Conservation (phyloP, 176 grass and related monocot species). For the Leersia perrieri region DNA sequence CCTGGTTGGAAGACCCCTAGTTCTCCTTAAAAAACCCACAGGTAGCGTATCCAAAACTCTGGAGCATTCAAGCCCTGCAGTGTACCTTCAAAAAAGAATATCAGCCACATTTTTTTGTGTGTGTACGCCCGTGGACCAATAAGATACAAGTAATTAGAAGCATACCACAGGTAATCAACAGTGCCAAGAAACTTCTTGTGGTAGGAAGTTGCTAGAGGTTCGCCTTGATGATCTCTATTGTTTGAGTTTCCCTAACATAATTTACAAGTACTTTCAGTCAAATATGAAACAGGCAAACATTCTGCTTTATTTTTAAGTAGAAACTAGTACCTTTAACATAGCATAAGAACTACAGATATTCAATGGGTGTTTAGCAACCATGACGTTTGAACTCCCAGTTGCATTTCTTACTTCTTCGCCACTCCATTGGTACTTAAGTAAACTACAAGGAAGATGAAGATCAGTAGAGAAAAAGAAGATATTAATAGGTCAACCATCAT, state of each 20-base stretch:
- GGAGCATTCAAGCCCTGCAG: conserved; percentile 67
- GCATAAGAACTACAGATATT: conserved; percentile 74
- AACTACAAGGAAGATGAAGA: conserved; percentile 29
- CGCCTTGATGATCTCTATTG: conserved; percentile 67
- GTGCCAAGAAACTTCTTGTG: conserved; percentile 90
- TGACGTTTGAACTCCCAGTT: conserved; percentile 51
- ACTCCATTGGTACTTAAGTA: conserved; percentile 51
- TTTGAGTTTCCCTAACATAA: conserved; percentile 64
- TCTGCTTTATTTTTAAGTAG: neutral
- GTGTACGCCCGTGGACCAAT: neutral
- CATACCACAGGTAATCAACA: conserved; percentile 92
- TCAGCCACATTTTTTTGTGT: neutral
- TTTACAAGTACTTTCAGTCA: conserved; percentile 4
- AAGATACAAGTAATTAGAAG: conserved; percentile 7
- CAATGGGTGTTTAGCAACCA: conserved; percentile 65
- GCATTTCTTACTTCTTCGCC: conserved; percentile 63
- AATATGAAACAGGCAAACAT: neutral
- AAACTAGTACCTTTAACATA: conserved; percentile 58
- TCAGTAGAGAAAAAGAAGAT: neutral
- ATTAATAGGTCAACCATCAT: conserved; percentile 9
- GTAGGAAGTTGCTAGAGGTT: conserved; percentile 77
- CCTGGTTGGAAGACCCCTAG: conserved; percentile 69
- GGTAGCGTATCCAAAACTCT: conserved; percentile 76
- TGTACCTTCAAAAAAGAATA: conserved; percentile 55
- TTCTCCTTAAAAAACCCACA: conserved; percentile 50